Conservation (phyloP, 2,329 filamentous ascomycete species). For the Alternaria longipes region DNA sequence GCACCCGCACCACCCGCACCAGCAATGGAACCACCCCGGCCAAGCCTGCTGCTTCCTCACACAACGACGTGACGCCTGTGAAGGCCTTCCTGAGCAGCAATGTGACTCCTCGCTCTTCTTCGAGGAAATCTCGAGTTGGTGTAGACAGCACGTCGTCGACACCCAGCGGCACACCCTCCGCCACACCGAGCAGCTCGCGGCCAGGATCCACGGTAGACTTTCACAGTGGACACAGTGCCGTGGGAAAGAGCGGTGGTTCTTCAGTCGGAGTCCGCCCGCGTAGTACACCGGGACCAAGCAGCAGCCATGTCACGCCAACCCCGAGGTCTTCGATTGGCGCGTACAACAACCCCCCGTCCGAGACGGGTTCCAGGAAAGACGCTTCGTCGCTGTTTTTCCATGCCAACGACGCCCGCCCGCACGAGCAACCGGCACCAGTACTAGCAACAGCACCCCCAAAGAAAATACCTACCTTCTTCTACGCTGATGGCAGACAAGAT, state of each 20-base stretch:
- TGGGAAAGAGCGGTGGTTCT: slow-evolving; percentile 30
- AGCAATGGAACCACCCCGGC: slow-evolving; percentile 36
- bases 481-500: slow-evolving; percentile 61
- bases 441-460: slow-evolving; percentile 42
- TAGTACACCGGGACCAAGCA: slow-evolving; percentile 48
- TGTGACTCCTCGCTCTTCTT: slow-evolving; percentile 80
- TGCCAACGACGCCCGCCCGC: slow-evolving; percentile 73
- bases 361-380: slow-evolving; percentile 35
- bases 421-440: slow-evolving; percentile 41
- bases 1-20: slow-evolving; percentile 39
- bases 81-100: slow-evolving; percentile 70
- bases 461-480: slow-evolving; percentile 61
- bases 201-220: slow-evolving; percentile 45
- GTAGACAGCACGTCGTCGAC: slow-evolving; percentile 74
- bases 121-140: slow-evolving; percentile 69
- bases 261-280: slow-evolving; percentile 44
- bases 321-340: slow-evolving; percentile 36
- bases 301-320: slow-evolving; percentile 30
- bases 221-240: slow-evolving; percentile 35
- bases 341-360: slow-evolving; percentile 39
- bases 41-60: slow-evolving; percentile 41
- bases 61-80: slow-evolving; percentile 64
- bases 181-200: slow-evolving; percentile 48
- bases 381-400: slow-evolving; percentile 83
- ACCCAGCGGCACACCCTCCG: slow-evolving; percentile 67